A percentile compares a stretch with the other conserved stretches of the same genome.
Conservation (phyloP, 2,329 filamentous ascomycete species). For the Epichloe sp. region DNA sequence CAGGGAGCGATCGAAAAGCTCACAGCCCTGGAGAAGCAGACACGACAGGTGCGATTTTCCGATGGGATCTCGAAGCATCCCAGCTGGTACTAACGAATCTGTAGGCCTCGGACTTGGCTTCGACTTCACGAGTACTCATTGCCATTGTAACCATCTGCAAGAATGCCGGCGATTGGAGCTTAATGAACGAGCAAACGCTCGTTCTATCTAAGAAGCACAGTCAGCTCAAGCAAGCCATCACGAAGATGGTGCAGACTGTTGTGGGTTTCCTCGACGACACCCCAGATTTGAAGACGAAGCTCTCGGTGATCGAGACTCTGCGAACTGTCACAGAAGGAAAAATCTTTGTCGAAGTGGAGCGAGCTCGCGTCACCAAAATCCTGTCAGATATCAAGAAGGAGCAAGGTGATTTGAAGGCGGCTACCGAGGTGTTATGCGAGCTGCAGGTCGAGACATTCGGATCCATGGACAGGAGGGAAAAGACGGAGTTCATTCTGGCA, state of each 20-base stretch:
- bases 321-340: conserved; percentile 97
- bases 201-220: conserved; percentile 98
- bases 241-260: conserved; percentile 96
- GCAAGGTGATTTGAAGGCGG: conserved; percentile 81
- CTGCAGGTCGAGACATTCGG: conserved; percentile 98
- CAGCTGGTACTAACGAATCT: conserved; percentile 7
- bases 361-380: conserved; percentile 86
- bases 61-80: conserved; percentile 8
- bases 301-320: conserved; percentile 87
- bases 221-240: conserved; percentile 97
- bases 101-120: conserved; percentile 87
- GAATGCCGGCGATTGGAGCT: conserved; percentile 78
- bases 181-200: conserved; percentile 93
- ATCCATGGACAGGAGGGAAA: conserved; percentile 92
- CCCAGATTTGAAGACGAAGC: conserved; percentile 73
- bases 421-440: conserved; percentile 88
- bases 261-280: conserved; percentile 85
- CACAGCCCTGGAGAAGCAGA: conserved; percentile 83
- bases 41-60: conserved; percentile 60
- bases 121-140: conserved; percentile 78
- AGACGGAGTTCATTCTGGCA: conserved; percentile 96
- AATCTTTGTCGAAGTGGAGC: conserved; percentile 99
- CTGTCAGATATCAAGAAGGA: conserved; percentile 95
- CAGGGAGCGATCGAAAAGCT: conserved; percentile 90
- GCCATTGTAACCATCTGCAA: conserved; percentile 91